Percentiles rank a stretch among this genome's conserved stretches.
Conservation (phyloP, 2,329 filamentous ascomycete species). For the Pseudogymnoascus sp. region DNA sequence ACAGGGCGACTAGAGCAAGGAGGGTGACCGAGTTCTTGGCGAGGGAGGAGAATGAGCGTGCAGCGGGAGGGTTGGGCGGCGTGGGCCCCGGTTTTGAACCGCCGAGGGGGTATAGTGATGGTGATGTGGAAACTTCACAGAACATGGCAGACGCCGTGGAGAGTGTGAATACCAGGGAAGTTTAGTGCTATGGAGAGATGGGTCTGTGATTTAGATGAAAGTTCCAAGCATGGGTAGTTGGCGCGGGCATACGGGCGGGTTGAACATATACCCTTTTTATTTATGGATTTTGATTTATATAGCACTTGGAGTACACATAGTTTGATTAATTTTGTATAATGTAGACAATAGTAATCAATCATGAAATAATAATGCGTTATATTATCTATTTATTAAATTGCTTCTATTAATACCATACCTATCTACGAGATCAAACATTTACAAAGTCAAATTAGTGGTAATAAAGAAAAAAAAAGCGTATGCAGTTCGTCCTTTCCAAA, state of each 20-base stretch:
- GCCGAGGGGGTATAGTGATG: not conserved
- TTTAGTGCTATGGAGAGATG: not conserved
- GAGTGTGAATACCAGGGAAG: not conserved
- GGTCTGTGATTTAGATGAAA: not conserved
- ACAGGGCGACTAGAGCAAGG: not conserved
- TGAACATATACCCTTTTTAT: not conserved
- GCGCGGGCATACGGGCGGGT: not conserved
- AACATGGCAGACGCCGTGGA: not conserved
- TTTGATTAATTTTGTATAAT: not conserved
- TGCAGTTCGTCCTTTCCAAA: not conserved
- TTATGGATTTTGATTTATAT: not conserved
- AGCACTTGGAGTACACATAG: not conserved
- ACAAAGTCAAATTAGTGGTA: not conserved
- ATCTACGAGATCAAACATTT: not conserved
- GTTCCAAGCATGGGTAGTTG: not conserved
- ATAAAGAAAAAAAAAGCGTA: not conserved
- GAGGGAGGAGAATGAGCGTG: not conserved
- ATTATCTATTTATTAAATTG: not conserved
- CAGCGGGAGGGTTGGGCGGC: not conserved
- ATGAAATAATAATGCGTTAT: not conserved
- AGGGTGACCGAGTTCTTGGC: not conserved
- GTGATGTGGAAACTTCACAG: not conserved
- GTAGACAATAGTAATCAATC: not conserved
- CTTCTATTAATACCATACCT: not conserved
- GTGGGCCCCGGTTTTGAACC: not conserved